Evolutionary conservation across 2,329 filamentous ascomycete genomes (phyloP).

Genomic region (Aquanectria penicillioides): DNA sequence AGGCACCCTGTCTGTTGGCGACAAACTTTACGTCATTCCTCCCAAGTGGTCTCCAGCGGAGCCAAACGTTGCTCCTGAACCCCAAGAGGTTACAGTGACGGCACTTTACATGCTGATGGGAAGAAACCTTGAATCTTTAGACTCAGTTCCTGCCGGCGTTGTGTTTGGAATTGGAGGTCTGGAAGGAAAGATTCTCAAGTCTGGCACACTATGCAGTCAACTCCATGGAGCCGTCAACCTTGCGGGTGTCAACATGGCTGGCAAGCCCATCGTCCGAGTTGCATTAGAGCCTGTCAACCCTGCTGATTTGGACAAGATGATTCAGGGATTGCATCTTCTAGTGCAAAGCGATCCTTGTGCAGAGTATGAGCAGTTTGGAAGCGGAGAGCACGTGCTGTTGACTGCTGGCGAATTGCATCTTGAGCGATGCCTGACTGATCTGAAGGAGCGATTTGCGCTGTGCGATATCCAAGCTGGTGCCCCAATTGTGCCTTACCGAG

Average conservation of each 20-base stretch:
- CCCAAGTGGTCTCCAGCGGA: conserved; percentile 91
- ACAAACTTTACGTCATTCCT: conserved; percentile 88
- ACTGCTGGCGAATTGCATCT: conserved; percentile 95
- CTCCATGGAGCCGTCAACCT: conserved; percentile 89
- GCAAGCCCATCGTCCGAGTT: conserved; percentile 93
- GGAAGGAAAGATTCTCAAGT: conserved; percentile 94
- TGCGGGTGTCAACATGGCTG: conserved; percentile 81
- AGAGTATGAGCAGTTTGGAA: conserved; percentile 91
- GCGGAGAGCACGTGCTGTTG: conserved; percentile 92
- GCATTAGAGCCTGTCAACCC: conserved; percentile 94
- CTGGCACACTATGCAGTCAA: conserved; percentile 90
- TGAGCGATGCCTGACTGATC: conserved; percentile 91
- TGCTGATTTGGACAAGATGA: conserved; percentile 93
- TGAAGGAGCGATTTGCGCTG: conserved; percentile 89
- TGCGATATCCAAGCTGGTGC: conserved; percentile 96
- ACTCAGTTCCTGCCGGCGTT: conserved; percentile 89
- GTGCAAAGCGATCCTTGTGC: conserved; percentile 97
- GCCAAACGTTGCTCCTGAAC: conserved; percentile 76
- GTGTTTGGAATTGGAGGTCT: conserved; percentile 95
- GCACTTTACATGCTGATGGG: conserved; percentile 97
- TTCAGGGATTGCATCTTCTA: conserved; percentile 83
- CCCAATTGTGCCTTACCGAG: conserved; percentile 94
- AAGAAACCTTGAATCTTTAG: conserved; percentile 82
- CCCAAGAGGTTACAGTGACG: conserved; percentile 84
- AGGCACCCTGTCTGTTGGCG: conserved; percentile 87